These are phyloP conservation scores for Phylloporus sp. DNA, from an alignment of 768 basidiomycete species.

Conservation along the genomic window DNA sequence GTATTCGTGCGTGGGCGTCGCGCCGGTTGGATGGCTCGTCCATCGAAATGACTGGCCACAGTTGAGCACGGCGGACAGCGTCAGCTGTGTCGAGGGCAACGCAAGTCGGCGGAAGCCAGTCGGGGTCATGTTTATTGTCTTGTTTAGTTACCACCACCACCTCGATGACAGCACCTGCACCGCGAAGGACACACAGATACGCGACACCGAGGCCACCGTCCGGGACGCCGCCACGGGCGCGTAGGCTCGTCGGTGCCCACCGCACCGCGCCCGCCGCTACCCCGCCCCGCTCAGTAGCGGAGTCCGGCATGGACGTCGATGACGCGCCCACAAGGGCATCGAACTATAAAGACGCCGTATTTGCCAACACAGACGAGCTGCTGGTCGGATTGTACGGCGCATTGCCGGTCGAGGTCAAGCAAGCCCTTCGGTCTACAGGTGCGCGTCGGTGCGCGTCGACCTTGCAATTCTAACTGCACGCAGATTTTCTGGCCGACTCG, in stretches of 20 bases:
- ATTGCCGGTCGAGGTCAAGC: constrained; percentile 70
- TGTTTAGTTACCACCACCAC: constrained; percentile 5
- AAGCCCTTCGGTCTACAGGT: constrained; percentile 66
- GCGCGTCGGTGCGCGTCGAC: neutral
- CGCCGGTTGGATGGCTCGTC: constrained; percentile 42
- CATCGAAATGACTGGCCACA: constrained; percentile 88
- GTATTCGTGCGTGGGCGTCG: constrained; percentile 55
- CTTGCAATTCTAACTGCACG: neutral
- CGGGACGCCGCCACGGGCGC: constrained; percentile 24
- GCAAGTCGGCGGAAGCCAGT: constrained; percentile 55
- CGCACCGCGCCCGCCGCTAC: constrained; percentile 18
- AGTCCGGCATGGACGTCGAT: constrained; percentile 66
- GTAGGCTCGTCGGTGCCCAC: constrained; percentile 22
- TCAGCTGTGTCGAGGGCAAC: constrained; percentile 62
- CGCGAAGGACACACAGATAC: constrained; percentile 44
- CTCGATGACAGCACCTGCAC: constrained; percentile 48
- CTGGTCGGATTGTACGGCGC: constrained; percentile 61
- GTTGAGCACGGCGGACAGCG: constrained; percentile 70
- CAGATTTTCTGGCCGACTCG: constrained; percentile 66
- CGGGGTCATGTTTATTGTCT: constrained; percentile 13
- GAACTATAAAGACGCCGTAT: constrained; percentile 37
- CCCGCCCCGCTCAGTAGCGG: constrained; percentile 34
- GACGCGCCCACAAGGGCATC: constrained; percentile 37
- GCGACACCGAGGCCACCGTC: constrained; percentile 24
- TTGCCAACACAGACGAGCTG: constrained; percentile 72